Base-by-base conservation (phyloP, 2,329 filamentous ascomycete genomes). In the Alternaria brassicicola region DNA sequence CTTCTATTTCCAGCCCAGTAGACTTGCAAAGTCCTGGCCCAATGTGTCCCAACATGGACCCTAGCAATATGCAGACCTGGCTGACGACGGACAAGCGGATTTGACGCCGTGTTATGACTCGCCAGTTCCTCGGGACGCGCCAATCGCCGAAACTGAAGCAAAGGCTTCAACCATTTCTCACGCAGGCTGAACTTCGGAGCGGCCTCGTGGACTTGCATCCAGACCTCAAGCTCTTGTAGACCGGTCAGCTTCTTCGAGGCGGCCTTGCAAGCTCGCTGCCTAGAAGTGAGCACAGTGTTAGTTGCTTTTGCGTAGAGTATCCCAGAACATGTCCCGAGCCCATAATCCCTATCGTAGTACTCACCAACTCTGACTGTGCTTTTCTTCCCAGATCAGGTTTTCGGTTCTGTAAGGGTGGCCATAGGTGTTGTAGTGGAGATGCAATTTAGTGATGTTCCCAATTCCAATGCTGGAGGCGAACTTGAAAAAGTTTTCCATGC, bases 361-460 rank as follows among this genome's bases (percentile, higher is more conserved):
- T 10, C 31, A 60, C 73, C 72, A 74, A 43, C 63, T 62, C 12
- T 48, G 38, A 9, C 46, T 13, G 49, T 77, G 70, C 38, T 73
- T 74, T 2, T 66, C 57, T 26, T 70, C 68, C 68, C 66, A 76
- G 10, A 58, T 23, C 7, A 42, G 10, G 41, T 74, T 39, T 1
- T 52, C 7, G 12, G 21, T 35, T 4, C 12, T 19, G 8, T n/a
- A 8, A 7, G 73, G 71, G 26, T 52, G 28, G 25, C 71, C 70
- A 48, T 76, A 77, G 1, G 67, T 69, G 9, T 48, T 33, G 58
- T 77, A 76, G 43, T 74, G 62, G 8, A 78, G 54, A 17, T 75
- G 58, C 4, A 77, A 38, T 25, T 67, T 74, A 4, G 64, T 70
- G 31, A 78, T 60, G 25, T 53, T 39, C 4, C 55, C 39, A 17